phyloP scores from a whole-genome alignment of 78 protist species.

The Diacronema lutheri region DNA sequence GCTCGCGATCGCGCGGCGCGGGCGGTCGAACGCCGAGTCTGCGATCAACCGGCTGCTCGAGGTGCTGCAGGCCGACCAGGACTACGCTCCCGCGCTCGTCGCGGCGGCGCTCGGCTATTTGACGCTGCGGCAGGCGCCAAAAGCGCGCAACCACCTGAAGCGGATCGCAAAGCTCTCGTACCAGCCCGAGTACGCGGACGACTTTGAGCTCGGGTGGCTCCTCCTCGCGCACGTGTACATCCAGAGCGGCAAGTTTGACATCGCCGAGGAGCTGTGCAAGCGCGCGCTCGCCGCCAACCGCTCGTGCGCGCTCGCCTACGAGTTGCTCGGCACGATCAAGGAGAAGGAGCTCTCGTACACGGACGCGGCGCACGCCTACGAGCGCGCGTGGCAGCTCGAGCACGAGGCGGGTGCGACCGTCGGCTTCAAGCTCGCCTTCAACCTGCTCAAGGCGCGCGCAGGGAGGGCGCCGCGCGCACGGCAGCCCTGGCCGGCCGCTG shows the following conservation, averaged over 20 bases:
- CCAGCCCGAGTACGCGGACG: conserved; percentile 50
- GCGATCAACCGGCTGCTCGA: conserved; percentile 28
- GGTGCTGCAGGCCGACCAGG: conserved; percentile 17
- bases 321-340: conserved; percentile 54
- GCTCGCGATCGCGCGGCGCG: neutral
- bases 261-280: conserved; percentile 62
- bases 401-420: conserved; percentile 35
- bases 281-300: conserved; percentile 43
- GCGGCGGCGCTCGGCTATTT: conserved; percentile 43
- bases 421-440: conserved; percentile 80
- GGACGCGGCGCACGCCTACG: conserved; percentile 70
- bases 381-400: conserved; percentile 61
- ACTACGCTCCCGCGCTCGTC: conserved; percentile 10
- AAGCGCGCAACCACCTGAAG: conserved; percentile 69
- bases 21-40: neutral
- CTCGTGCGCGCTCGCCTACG: conserved; percentile 65
- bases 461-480: too few species aligned
- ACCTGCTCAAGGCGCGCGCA: conserved; percentile 52
- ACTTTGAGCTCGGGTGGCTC: conserved; percentile 63
- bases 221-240: conserved; percentile 67
- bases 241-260: conserved; percentile 63
- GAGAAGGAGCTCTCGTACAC: conserved; percentile 57
- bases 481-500: too few species aligned
- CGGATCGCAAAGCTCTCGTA: conserved; percentile 52
- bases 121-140: conserved; percentile 43